Evolutionary conservation across 441 rosid genomes (phyloP).

Genomic region (Hypseocharis bilobata): DNA sequence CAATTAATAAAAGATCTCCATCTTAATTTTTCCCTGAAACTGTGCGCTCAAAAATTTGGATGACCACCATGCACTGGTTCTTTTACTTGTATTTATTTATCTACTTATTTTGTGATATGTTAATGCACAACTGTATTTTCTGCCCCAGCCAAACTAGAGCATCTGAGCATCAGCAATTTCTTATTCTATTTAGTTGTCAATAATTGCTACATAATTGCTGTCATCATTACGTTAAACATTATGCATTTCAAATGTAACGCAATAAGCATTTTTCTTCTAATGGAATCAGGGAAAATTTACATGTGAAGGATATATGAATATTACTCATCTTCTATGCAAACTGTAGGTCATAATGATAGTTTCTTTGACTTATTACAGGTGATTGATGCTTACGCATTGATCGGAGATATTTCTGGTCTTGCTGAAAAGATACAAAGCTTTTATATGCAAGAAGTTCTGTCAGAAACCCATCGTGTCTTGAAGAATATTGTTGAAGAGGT

Average conservation of each 20-base stretch:
- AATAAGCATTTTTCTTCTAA: slow-evolving; percentile 10
- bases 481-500: slow-evolving; percentile 77
- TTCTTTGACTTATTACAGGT: slow-evolving; percentile 43
- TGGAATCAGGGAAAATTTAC: slow-evolving; percentile 9
- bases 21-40: neutral
- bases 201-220: neutral
- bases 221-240: neutral
- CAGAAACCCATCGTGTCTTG: slow-evolving; percentile 73
- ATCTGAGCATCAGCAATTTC: neutral
- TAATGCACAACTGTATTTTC: neutral
- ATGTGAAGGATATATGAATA: neutral
- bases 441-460: slow-evolving; percentile 93
- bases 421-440: slow-evolving; percentile 96
- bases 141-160: neutral
- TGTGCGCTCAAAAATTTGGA: neutral
- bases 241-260: slow-evolving; percentile 4
- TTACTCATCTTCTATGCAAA: slow-evolving; percentile 8
- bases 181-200: neutral
- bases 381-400: slow-evolving; percentile 92
- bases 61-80: neutral
- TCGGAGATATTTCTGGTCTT: slow-evolving; percentile 94
- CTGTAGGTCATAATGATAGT: slow-evolving; percentile 16
- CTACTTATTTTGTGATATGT: neutral
- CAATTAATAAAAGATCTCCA: neutral
- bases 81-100: neutral